Base-by-base conservation (phyloP, 2,329 filamentous ascomycete genomes). In the Chalara sp. region DNA sequence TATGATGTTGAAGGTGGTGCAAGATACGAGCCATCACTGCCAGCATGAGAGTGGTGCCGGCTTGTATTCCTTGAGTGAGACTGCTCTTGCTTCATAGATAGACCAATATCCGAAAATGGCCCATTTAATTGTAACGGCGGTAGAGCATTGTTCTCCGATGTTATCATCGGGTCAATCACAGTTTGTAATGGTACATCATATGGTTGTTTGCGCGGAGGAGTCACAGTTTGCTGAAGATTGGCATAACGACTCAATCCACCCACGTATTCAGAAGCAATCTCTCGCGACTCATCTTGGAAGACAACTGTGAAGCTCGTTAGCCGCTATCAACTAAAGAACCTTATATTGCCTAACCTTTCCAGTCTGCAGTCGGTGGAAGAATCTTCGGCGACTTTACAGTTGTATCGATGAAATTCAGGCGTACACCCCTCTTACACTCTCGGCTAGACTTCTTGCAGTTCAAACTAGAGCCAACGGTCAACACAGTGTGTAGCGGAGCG, bases 391-490 rank as follows among this genome's bases (percentile, higher is more conserved):
- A 62, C 62, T 87, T 82, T 51, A 86, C 83, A 55, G 85, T 84
- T 4, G 85, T 86, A 64, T 96, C 90, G 59, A 96, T 90, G 63
- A 96, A 97, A 70, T 96, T 96, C 40, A 97, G 74, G 37, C 89
- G 81, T 47, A 96, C 76, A 13, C 91, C 92, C 59, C 90, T 81
- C 66, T 91, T 90, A 73, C 92, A 97, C 51, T 84, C 75, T 47
- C 92, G 78, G 62, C 83, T 91, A 48, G 91, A 93, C 70, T 95
- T 96, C 53, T 82, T 81, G 69, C 92, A 96, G 63, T 96, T 96
- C 61, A 86, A 75, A 56, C 21, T 21, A 21, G 21, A 21, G 21
- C 21, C 21, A 21, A 37, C 35, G n/a, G 8, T 37, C 8, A 37
- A 37, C n/a, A 10, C n/a, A 10, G 35, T 37, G 8, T 21, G 21